phyloP scores from a whole-genome alignment of 106 monocot species.

The Acanthochlamys bracteata region DNA sequence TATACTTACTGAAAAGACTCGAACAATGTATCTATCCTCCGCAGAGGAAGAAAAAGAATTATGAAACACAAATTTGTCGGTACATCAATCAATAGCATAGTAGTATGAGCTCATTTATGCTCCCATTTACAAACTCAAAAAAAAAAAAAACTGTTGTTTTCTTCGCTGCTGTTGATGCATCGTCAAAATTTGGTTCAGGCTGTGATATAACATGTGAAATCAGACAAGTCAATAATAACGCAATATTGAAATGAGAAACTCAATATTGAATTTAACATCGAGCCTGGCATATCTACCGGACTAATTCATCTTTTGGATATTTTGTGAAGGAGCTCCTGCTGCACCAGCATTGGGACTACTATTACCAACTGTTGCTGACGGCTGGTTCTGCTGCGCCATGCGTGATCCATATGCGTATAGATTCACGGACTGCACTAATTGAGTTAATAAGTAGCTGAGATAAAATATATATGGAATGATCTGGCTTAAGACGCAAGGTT shows the following conservation, averaged over 20 bases:
- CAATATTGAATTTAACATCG: not conserved
- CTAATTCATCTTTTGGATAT: not conserved
- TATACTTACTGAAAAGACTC: not conserved
- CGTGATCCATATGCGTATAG: conserved; percentile 41
- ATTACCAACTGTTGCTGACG: conserved; percentile 9
- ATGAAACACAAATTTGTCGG: not conserved
- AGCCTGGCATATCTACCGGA: not conserved
- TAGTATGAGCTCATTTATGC: not conserved
- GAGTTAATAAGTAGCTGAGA: not conserved
- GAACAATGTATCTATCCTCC: not conserved
- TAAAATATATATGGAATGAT: not conserved
- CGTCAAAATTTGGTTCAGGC: not conserved
- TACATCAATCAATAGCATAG: not conserved
- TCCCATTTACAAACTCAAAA: too few species aligned
- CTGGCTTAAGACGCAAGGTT: too few species aligned
- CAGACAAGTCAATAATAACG: not conserved
- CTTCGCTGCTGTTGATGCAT: not conserved
- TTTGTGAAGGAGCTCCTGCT: conserved; percentile 14
- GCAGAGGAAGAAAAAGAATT: not conserved
- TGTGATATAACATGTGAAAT: not conserved
- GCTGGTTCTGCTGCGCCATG: conserved; percentile 33
- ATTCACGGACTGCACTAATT: conserved; percentile 33
- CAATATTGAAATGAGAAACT: not conserved
- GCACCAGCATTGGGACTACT: conserved; percentile 18
- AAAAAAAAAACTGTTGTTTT: not conserved